Evolutionary conservation across 257 asterid genomes (phyloP), one percentile per base, ranked within the genome.

Genomic region (Solanum habrochaites): DNA sequence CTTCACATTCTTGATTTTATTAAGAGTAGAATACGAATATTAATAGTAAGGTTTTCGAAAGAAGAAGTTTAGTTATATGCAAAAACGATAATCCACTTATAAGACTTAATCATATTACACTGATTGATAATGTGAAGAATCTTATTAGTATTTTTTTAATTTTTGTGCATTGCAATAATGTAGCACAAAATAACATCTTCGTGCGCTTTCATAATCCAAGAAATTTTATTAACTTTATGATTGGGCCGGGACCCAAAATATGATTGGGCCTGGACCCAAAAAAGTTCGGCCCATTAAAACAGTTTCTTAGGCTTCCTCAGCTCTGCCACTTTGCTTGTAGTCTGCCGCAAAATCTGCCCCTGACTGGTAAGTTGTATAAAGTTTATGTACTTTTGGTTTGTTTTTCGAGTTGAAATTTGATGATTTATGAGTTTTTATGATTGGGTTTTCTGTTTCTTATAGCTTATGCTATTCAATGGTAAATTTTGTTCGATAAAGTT

Each of bases 1-100:
- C 89, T 4, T 69, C 60, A 74, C 91, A 89, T 23, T 88, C 89
- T 71, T 87, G 85, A 42, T 89, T 89, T 18, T 47, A 47, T 47
- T 47, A 75, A 60, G 31, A 69, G 16, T 32, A 21, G 23, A 69
- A 14, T 40, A 69, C 2, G 11, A 69, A 13, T 8, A 60, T 60
- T 3, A 31, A 31, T 31, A 58, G 27, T 58, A 67, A 69, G 12
- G 13, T 11, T 2, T 31, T 70, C 7, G n/a, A n/a, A 4, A 29
- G 77, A 70, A 70, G 77, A 8, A 8, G 15, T 25, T 85, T 16
- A 37, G 9, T 5, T 64, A 6, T 8, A 7, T 14, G 13, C 42
- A n/a, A n/a, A n/a, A n/a, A 45, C 5, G 56, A 13, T 25, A 35
- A 1, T 29, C 62, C 35, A 21, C 15, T 1, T 32, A 49, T 4